Base-by-base conservation (phyloP, 2,329 filamentous ascomycete genomes). In the Camptophora hylomeconis region DNA sequence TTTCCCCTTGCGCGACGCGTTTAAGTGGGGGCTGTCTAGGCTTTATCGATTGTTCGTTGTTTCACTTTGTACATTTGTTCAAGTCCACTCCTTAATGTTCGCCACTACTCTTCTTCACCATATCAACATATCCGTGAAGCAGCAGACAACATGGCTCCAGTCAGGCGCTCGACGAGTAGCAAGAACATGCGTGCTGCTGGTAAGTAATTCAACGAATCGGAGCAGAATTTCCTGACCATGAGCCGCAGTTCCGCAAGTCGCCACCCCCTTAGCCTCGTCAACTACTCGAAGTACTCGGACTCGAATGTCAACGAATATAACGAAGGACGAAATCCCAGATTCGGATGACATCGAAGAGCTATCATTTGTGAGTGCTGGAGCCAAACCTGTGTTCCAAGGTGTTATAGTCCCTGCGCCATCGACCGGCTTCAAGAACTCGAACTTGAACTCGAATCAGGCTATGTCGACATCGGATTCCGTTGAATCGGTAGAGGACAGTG, bases 401-500 rank as follows among this genome's bases (percentile, higher is more conserved):
- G 33, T 42, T 12, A 33, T 34, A 16, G 16, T 44, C 25, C 31
- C 37, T 13, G 35, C 16, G 7, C 20, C 17, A 19, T 20, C 10
- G n/a, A 20, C 13, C n/a, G n/a, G n/a, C n/a, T n/a, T n/a, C n/a
- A n/a, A n/a, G n/a, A n/a, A n/a, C n/a, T n/a, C n/a, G n/a, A n/a
- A n/a, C n/a, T n/a, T n/a, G n/a, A 25, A 25, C 8, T 7, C 22
- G 20, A 31, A 24, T 15, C 21, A 6, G 11, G 20, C 20, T 11
- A 7, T n/a, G 14, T 30, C 28, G 14, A 30, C 24, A 12, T 26
- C 29, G 7, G 26, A 55, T 13, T 60, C 59, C 3, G 39, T 49
- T 17, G 52, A 53, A 18, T 48, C 48, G 7, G 50, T 52, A 17
- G 48, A 58, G 30, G 58, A 59, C 30, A 55, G 57, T 20, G 66